Evolutionary conservation across 1,284 basidiomycete species (phyloP).

Genomic region (Apiotrichum sp.): DNA sequence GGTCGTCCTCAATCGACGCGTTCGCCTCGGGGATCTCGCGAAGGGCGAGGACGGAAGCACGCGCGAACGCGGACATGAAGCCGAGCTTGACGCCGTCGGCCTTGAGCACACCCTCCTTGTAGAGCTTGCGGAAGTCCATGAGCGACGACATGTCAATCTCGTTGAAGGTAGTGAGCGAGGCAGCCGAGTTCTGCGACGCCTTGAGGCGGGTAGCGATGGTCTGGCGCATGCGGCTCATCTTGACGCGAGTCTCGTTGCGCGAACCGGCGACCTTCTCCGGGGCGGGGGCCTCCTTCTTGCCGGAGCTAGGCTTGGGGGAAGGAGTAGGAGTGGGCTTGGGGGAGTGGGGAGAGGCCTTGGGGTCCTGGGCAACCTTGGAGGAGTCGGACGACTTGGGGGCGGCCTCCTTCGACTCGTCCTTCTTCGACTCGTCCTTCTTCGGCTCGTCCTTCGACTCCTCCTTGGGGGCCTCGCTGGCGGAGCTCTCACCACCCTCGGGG

Average conservation of each 20-base stretch:
- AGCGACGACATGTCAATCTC: constrained; percentile 98
- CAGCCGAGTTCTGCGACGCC: constrained; percentile 95
- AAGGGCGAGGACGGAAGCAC: constrained; percentile 76
- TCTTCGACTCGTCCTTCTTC: constrained; percentile 23
- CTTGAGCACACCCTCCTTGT: constrained; percentile 91
- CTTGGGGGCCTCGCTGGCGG: constrained; percentile 1
- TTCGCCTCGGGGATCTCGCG: constrained; percentile 93
- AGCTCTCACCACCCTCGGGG: constrained; percentile 33
- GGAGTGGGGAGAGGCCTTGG: constrained; percentile 15
- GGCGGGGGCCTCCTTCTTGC: constrained; percentile 28
- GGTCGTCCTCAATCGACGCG: constrained; percentile 85
- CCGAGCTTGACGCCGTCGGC: constrained; percentile 94
- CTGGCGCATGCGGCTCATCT: constrained; percentile 96
- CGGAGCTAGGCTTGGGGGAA: constrained; percentile 14
- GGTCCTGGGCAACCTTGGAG: constrained; percentile 6
- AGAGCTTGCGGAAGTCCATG: constrained; percentile 87
- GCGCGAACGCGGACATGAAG: constrained; percentile 96
- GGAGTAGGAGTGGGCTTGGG: constrained; percentile 1
- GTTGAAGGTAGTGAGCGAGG: constrained; percentile 97
- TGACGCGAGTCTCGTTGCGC: constrained; percentile 83
- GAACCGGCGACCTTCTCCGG: constrained; percentile 30
- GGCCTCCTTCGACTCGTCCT: constrained; percentile 39
- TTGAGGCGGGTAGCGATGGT: constrained; percentile 97
- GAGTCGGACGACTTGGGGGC: neutral
- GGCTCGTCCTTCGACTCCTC: constrained; percentile 39